Conservation (phyloP, 208 protist species). For the Novymonas esmeraldas region DNA sequence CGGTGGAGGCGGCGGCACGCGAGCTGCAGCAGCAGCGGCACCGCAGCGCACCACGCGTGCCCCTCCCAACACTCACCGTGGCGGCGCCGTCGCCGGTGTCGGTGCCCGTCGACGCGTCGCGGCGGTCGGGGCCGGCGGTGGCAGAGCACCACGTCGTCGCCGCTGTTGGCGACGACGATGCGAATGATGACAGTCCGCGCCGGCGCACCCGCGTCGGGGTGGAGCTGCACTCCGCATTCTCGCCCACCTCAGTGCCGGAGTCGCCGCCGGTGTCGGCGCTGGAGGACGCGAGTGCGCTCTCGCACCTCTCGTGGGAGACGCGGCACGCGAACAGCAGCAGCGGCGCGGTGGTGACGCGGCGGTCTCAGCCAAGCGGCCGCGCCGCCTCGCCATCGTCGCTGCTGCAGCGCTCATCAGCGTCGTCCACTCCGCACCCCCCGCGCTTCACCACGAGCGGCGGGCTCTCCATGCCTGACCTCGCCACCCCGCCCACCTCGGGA, state of each 20-base stretch:
- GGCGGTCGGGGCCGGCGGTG: neutral
- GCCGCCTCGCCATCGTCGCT: neutral
- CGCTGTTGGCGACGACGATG: neutral
- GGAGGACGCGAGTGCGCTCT: neutral
- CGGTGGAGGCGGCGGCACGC: neutral
- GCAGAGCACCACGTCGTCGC: neutral
- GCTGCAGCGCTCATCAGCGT: too few relatives aligned
- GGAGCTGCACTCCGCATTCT: neutral
- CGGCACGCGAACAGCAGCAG: neutral
- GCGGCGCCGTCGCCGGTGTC: neutral
- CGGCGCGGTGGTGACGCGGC: neutral
- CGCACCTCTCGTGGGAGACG: neutral
- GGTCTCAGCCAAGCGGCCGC: neutral
- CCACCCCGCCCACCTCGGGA: neutral
- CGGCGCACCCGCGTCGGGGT: neutral
- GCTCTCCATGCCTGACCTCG: neutral
- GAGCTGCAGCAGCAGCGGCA: neutral
- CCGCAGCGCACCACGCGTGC: neutral
- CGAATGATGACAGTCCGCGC: neutral
- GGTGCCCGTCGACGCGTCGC: neutral
- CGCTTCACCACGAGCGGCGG: neutral
- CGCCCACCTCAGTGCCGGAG: neutral
- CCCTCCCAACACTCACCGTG: neutral
- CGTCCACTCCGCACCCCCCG: neutral
- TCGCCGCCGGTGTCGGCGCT: constrained; percentile 2